A percentile compares a stretch with the other conserved stretches of the same genome.
Conservation (phyloP, 2,329 filamentous ascomycete species). For the Alternaria solani region DNA sequence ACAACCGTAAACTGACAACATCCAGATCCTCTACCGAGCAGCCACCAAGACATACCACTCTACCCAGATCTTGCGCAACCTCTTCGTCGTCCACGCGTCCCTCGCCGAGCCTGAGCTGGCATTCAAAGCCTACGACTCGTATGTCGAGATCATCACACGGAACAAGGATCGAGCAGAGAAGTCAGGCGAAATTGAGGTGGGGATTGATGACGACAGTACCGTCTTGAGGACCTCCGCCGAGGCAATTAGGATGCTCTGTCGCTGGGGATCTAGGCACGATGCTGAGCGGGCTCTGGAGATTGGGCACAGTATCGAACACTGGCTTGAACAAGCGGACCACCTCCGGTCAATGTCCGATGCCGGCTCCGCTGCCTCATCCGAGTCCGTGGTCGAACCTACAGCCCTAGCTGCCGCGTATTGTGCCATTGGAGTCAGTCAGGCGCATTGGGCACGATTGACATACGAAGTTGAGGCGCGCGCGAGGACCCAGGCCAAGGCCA, state of each 20-base stretch:
- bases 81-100: slow-evolving; percentile 87
- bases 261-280: slow-evolving; percentile 77
- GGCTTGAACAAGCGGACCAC: slow-evolving; percentile 67
- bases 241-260: slow-evolving; percentile 81
- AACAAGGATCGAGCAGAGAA: slow-evolving; percentile 86
- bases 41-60: slow-evolving; percentile 96
- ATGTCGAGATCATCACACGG: slow-evolving; percentile 85
- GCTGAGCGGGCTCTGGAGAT: slow-evolving; percentile 81
- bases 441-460: slow-evolving; percentile 85
- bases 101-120: slow-evolving; percentile 92
- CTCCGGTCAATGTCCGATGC: slow-evolving; percentile 34
- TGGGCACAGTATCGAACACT: slow-evolving; percentile 74
- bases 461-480: slow-evolving; percentile 75
- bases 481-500: slow-evolving; percentile 78
- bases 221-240: slow-evolving; percentile 81
- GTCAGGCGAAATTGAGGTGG: slow-evolving; percentile 70
- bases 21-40: slow-evolving; percentile 82
- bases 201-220: slow-evolving; percentile 79
- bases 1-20: neutral
- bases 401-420: slow-evolving; percentile 75
- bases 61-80: slow-evolving; percentile 81
- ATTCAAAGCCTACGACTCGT: slow-evolving; percentile 89
- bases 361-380: slow-evolving; percentile 43
- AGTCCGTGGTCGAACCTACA: slow-evolving; percentile 61
- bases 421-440: slow-evolving; percentile 83